Evolutionary conservation across 1,284 basidiomycete genomes (phyloP).

Genomic region (Ustilago crameri): DNA sequence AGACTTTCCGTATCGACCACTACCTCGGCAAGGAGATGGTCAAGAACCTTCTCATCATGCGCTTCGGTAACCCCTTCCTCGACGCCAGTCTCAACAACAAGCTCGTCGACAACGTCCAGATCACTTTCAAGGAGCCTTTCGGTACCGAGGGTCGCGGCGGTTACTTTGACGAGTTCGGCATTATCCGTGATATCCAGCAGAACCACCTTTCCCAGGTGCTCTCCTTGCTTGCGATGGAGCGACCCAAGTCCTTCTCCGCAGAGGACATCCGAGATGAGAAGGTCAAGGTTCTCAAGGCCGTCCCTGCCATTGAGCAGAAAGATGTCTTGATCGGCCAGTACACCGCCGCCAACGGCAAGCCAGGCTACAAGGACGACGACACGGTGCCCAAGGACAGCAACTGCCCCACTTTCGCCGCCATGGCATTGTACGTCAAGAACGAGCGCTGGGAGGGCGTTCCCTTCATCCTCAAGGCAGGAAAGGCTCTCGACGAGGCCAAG

Average conservation of each 20-base stretch:
- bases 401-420: slow-evolving; percentile 68
- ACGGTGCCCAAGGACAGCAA: slow-evolving; percentile 69
- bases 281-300: slow-evolving; percentile 67
- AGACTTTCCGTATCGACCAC: slow-evolving; percentile 68
- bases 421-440: slow-evolving; percentile 65
- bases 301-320: slow-evolving; percentile 62
- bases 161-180: slow-evolving; percentile 70
- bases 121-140: slow-evolving; percentile 69
- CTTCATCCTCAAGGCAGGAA: slow-evolving; percentile 67
- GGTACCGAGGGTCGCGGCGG: slow-evolving; percentile 69
- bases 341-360: slow-evolving; percentile 65
- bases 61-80: slow-evolving; percentile 65
- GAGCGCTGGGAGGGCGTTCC: slow-evolving; percentile 66
- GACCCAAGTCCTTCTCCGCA: slow-evolving; percentile 65
- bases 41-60: slow-evolving; percentile 67
- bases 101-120: slow-evolving; percentile 68
- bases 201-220: slow-evolving; percentile 69
- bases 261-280: slow-evolving; percentile 69
- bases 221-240: slow-evolving; percentile 68
- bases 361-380: slow-evolving; percentile 69
- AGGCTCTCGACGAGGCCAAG: slow-evolving; percentile 67
- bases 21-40: slow-evolving; percentile 68
- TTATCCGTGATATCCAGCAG: slow-evolving; percentile 69
- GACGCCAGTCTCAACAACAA: slow-evolving; percentile 67
- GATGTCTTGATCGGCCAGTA: slow-evolving; percentile 69